Base-by-base conservation (phyloP, 1,284 basidiomycete species). In the Tilletia walkeri region DNA sequence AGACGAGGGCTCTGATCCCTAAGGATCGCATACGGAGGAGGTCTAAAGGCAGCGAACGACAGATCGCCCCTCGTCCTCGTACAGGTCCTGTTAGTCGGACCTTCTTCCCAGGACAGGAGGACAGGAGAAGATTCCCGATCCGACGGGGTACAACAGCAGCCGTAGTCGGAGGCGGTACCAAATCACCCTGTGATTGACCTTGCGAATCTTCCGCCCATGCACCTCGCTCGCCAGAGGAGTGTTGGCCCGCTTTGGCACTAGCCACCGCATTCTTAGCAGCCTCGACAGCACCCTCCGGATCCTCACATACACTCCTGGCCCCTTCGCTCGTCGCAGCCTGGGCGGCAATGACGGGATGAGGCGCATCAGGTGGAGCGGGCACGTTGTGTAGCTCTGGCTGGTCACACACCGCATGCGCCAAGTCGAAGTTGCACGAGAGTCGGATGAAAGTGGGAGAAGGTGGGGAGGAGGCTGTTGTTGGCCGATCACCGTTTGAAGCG, bases 31-130 rank as follows among this genome's bases (percentile, higher is more conserved):
- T 92, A 66, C 95, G 88, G 59, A 84, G 85, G 56, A 99, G 84
- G 84, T 99, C 95, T 18, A 88, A 86, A 12, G 86, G 85, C 0
- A 98, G 85, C 81, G 95, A 92, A 70, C 95, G 87, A 81, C 91
- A 94, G 39, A 99, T 92, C 0, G 91, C 90, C 41, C 89, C 88
- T 24, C 94, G 88, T 2, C 93, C 93, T 80, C 89, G 91, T 20
- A 90, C 88, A 18, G 91, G 91, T 1, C 93, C 93, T 2, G 82
- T 87, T 69, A 99, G 86, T 50, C 95, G 89, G 10, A 99, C 91
- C 87, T 97, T 94, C 85, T 98, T 99, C 7, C 95, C 95, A 0
- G 95, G 95, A 85, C 95, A 98, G 5, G 92, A 95, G 2, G 92
- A 94, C 39, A 99, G 85, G 63, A 92, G 88, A 47, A 99, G 84